phyloP scores from a whole-genome alignment of 169 alveolate species.

The Plasmodium gaboni region DNA sequence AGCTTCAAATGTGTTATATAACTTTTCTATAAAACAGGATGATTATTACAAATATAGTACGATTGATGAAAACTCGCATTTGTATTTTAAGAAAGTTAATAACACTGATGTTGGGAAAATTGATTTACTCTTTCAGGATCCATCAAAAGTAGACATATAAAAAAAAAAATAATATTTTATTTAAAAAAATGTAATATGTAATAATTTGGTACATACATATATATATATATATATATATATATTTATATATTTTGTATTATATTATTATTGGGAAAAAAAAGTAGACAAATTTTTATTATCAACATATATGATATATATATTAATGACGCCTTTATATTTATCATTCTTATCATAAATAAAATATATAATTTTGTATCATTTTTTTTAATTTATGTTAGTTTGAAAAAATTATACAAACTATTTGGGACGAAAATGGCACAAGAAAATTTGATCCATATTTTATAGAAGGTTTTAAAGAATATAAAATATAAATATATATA shows the following conservation, averaged over 20 bases:
- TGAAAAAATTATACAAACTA: constrained; percentile 21
- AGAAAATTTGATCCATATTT: constrained; percentile 39
- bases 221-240: too few relatives aligned
- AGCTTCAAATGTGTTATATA: constrained; percentile 10
- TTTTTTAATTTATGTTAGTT: constrained; percentile 9
- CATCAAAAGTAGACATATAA: constrained; percentile 18
- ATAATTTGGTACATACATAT: too few relatives aligned
- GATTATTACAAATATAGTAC: constrained; percentile 27
- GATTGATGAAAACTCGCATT: constrained; percentile 6
- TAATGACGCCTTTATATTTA: too few relatives aligned
- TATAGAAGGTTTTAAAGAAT: constrained; percentile 31
- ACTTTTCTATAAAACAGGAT: not conserved
- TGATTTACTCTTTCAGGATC: constrained; percentile 17
- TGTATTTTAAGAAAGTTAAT: constrained; percentile 57
- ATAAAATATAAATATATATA: too few relatives aligned
- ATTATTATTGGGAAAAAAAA: too few relatives aligned
- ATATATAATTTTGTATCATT: not conserved
- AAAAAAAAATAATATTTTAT: not conserved
- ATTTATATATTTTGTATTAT: too few relatives aligned
- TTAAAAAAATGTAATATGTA: too few relatives aligned
- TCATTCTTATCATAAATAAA: too few relatives aligned
- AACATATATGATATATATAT: too few relatives aligned
- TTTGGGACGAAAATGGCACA: constrained; percentile 70
- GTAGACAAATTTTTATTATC: too few relatives aligned
- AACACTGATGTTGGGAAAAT: constrained; percentile 66